Base-by-base conservation (phyloP, 129 eudicot species). In the Apium graveolens region DNA sequence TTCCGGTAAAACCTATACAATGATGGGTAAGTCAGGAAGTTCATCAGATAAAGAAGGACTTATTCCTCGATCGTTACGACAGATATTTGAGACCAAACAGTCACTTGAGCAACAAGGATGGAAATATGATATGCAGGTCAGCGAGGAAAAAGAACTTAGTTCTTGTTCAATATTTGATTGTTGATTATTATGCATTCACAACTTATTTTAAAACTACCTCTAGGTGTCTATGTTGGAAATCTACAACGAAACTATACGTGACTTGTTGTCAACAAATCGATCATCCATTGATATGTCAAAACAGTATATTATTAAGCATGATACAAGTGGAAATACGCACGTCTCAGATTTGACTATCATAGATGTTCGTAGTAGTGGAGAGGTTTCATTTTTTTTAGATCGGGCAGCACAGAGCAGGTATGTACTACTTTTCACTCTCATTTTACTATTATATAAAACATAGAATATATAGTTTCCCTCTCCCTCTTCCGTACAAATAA, bases 41-140 rank as follows among this genome's bases (percentile, higher is more conserved):
- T 63, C 74, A 1, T 63, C 74, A 2, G 94, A 88, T 34, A 89
- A 90, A 83, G 90, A 92, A 80, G 99, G 99, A 66, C 73, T 96
- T 57, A 96, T 96, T 74, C 99, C 99, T 12, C 93, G 97, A 42
- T 87, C 99, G 24, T 78, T 96, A 70, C 97, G 92, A 82, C 99
- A 96, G 60, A 94, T 96, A 73, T 96, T 96, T 74, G 89, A 92
- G 82, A 86, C 99, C 0, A 85, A 89, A 75, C 91, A 96, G 82
- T 75, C 66, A 76, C 99, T 96, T 79, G 82, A 85, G 81, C 80
- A 86, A 12, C 97, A 90, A 79, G 99, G 99, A 18, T 96, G 99
- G 99, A 96, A 92, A 82, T 96, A 87, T 77, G 96, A 96, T 76
- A 92, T 96, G 99, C 99, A 96, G 97, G 99, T 92, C 74, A 14